phyloP scores from a whole-genome alignment of 2,329 filamentous ascomycete genomes.

The Verticillium nonalfalfae region DNA sequence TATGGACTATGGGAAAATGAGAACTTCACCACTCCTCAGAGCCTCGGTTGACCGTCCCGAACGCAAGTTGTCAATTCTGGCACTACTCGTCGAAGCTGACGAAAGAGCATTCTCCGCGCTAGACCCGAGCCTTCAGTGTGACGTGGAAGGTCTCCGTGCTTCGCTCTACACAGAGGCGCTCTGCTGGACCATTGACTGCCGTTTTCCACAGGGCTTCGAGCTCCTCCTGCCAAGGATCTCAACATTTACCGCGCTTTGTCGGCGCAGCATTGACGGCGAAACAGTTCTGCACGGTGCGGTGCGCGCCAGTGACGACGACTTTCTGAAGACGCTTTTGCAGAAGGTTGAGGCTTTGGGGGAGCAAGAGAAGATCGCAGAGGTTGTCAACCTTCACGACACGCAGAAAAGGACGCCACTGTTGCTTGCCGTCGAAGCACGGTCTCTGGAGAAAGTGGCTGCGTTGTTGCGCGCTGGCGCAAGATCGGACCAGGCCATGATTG shows the following conservation, averaged over 20 bases:
- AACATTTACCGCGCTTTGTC: neutral
- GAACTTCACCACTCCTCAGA: neutral
- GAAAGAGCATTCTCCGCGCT: neutral
- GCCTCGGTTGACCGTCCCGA: neutral
- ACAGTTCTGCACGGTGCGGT: neutral
- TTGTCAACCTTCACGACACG: neutral
- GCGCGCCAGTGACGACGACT: neutral
- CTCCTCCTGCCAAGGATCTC: neutral
- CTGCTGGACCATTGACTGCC: neutral
- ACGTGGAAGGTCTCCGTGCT: neutral
- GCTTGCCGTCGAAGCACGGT: neutral
- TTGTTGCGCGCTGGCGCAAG: neutral
- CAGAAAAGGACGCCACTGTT: neutral
- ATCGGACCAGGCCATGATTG: neutral
- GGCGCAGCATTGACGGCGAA: neutral
- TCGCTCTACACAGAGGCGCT: neutral
- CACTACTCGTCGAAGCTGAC: neutral
- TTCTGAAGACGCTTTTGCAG: neutral
- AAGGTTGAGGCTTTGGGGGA: neutral
- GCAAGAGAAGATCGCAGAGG: neutral
- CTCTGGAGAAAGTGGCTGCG: neutral
- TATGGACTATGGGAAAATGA: neutral
- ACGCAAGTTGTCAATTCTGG: neutral
- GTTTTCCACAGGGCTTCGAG: neutral
- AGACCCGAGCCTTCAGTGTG: neutral